Percentiles rank a stretch among this genome's conserved stretches.
phyloP scores from a whole-genome alignment of 164 flowering plant genomes.

The Amborella trichopoda region DNA sequence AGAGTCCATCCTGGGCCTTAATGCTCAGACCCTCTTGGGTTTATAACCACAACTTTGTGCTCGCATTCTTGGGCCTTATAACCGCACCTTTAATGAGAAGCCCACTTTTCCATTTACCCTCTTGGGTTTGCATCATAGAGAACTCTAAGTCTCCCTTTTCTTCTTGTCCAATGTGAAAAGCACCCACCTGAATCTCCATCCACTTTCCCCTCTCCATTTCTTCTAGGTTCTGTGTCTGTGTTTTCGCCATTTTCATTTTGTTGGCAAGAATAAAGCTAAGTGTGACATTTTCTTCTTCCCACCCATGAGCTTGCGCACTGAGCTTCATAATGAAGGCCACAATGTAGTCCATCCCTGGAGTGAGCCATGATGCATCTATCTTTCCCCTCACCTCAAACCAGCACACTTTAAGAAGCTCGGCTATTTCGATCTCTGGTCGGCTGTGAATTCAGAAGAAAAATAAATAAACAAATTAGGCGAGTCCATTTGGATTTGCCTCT shows the following conservation, averaged over 20 bases:
- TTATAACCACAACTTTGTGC: no score
- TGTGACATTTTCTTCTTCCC: no score
- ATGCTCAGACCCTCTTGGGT: no score
- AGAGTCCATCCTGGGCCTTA: no score
- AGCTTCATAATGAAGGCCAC: no score
- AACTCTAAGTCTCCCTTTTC: constrained; percentile 29
- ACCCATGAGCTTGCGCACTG: no score
- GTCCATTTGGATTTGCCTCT: no score
- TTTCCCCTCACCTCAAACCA: constrained; percentile 67
- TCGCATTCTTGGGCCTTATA: constrained; percentile 40
- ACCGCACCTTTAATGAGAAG: constrained; percentile 38
- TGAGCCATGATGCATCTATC: constrained; percentile 23
- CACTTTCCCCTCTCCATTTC: constrained; percentile 29
- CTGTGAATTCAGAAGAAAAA: constrained; percentile 15
- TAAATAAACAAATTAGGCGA: no score
- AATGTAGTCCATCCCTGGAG: no score
- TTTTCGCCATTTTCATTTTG: constrained; percentile 17
- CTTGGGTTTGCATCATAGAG: constrained; percentile 33
- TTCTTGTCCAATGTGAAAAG: constrained; percentile 13
- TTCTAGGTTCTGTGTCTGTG: constrained; percentile 20
- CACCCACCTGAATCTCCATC: constrained; percentile 40
- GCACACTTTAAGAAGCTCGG: constrained; percentile 48
- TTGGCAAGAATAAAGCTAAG: no score
- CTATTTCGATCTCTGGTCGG: constrained; percentile 28
- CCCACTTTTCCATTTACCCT: constrained; percentile 59